Evolutionary conservation across 1,284 basidiomycete species (phyloP).

Genomic region (Ceratobasidium sp.): DNA sequence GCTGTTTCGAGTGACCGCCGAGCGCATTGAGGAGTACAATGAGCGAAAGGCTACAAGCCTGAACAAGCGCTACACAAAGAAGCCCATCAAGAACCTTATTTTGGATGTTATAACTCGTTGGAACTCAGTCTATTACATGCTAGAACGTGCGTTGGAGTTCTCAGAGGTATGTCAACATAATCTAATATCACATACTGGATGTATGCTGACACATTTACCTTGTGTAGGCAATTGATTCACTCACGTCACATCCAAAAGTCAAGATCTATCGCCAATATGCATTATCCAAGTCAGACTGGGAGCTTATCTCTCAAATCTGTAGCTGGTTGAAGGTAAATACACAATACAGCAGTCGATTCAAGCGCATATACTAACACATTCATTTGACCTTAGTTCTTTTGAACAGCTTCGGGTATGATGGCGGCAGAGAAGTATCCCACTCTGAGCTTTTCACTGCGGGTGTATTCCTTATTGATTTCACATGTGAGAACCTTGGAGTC

Average conservation of each 20-base stretch:
- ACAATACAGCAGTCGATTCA: background rate
- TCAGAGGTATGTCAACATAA: constrained; percentile 6
- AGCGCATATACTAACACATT: too few species aligned
- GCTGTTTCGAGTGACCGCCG: background rate
- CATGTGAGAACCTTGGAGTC: background rate
- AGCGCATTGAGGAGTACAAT: background rate
- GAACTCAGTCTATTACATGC: constrained; percentile 19
- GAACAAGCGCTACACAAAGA: background rate
- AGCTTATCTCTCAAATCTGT: background rate
- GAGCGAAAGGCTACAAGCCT: background rate
- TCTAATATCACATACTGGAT: background rate
- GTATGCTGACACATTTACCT: background rate
- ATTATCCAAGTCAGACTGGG: background rate
- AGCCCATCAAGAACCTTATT: constrained; percentile 8
- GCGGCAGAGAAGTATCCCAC: constrained; percentile 42
- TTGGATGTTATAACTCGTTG: constrained; percentile 15
- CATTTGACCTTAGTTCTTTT: background rate
- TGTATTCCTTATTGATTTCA: constrained; percentile 20
- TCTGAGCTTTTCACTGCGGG: constrained; percentile 36
- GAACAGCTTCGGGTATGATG: background rate
- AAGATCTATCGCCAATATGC: constrained; percentile 9
- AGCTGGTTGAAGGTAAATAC: background rate
- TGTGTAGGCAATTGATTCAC: constrained; percentile 1
- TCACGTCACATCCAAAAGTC: background rate
- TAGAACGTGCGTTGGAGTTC: constrained; percentile 17